These are phyloP conservation scores for Endogone sp. DNA, from an alignment of 192 early-diverging fungal genomes.

Conservation along the genomic window DNA sequence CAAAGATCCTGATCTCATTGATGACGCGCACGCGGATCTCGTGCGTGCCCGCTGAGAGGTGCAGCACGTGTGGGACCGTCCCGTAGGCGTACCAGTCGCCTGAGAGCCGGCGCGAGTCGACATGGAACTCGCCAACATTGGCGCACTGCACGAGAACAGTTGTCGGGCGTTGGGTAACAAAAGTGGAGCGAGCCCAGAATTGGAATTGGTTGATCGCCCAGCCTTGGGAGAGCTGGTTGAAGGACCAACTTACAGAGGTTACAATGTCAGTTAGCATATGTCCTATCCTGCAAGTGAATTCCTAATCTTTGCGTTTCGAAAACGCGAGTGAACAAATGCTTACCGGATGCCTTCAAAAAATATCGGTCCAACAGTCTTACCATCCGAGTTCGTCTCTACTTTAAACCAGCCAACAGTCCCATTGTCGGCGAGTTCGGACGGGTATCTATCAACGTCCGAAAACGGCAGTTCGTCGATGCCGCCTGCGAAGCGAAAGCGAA, in stretches of 20 bases:
- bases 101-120: slow-evolving; percentile 49
- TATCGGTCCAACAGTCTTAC: slow-evolving; percentile 48
- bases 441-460: slow-evolving; percentile 40
- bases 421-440: slow-evolving; percentile 62
- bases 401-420: slow-evolving; percentile 57
- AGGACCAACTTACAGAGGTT: slow-evolving; percentile 56
- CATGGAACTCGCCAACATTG: slow-evolving; percentile 61
- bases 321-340: too few relatives aligned
- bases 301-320: too few relatives aligned
- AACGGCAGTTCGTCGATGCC: slow-evolving; percentile 58
- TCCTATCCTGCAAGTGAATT: too few relatives aligned
- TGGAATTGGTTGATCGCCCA: slow-evolving; percentile 52
- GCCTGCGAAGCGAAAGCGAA: slow-evolving; percentile 40
- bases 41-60: slow-evolving; percentile 46
- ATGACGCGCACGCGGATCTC: slow-evolving; percentile 50
- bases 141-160: slow-evolving; percentile 37
- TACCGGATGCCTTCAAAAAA: not conserved
- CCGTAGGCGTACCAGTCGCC: slow-evolving; percentile 65
- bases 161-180: slow-evolving; percentile 15
- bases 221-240: slow-evolving; percentile 52
- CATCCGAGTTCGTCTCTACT: slow-evolving; percentile 23
- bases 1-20: slow-evolving; percentile 69
- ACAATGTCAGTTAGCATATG: too few relatives aligned
- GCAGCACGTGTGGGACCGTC: slow-evolving; percentile 37
- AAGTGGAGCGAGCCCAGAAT: slow-evolving; percentile 37